A percentile compares a stretch with the other conserved stretches of the same genome.
Conservation (phyloP, 2,329 filamentous ascomycete genomes). For the Pyricularia pennisetigena region DNA sequence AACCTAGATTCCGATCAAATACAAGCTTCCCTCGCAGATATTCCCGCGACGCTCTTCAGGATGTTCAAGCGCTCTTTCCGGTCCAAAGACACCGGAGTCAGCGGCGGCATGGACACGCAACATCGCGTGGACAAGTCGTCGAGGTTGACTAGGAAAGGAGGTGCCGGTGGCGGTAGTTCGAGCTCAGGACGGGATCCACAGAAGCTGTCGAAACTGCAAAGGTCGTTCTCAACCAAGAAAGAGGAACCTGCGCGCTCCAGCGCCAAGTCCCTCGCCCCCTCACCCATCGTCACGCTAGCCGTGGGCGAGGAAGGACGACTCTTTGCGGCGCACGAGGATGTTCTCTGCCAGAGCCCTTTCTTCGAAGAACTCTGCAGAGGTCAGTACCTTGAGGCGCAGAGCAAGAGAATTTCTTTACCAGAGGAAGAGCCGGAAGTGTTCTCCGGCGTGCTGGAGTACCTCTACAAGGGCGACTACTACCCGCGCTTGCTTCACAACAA, state of each 20-base stretch:
- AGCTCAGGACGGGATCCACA: constrained; percentile 55
- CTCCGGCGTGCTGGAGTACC: constrained; percentile 87
- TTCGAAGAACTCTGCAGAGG: constrained; percentile 65
- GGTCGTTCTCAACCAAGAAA: constrained; percentile 55
- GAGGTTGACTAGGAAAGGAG: constrained; percentile 59
- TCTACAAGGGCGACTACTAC: constrained; percentile 96
- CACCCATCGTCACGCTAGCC: constrained; percentile 77
- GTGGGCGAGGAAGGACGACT: constrained; percentile 78
- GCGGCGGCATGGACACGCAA: constrained; percentile 18
- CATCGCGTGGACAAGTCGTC: constrained; percentile 76
- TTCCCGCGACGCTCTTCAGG: constrained; percentile 29
- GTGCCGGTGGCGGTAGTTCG: constrained; percentile 12
- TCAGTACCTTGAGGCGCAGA: constrained; percentile 65
- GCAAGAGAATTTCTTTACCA: constrained; percentile 64
- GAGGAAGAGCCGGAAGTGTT: constrained; percentile 85
- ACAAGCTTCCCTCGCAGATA: neutral
- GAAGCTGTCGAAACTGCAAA: constrained; percentile 78
- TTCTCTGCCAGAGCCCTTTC: constrained; percentile 76
- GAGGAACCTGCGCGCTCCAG: constrained; percentile 27
- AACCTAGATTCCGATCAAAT: neutral
- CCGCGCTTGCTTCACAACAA: constrained; percentile 82
- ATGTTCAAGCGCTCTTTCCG: constrained; percentile 95
- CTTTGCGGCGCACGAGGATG: constrained; percentile 92
- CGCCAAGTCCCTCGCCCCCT: constrained; percentile 28
- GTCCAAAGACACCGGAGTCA: constrained; percentile 49